Evolutionary conservation across 805 yeast genomes (phyloP), one percentile per base, ranked within the genome.

Genomic region (Zygoascus tannicola): DNA sequence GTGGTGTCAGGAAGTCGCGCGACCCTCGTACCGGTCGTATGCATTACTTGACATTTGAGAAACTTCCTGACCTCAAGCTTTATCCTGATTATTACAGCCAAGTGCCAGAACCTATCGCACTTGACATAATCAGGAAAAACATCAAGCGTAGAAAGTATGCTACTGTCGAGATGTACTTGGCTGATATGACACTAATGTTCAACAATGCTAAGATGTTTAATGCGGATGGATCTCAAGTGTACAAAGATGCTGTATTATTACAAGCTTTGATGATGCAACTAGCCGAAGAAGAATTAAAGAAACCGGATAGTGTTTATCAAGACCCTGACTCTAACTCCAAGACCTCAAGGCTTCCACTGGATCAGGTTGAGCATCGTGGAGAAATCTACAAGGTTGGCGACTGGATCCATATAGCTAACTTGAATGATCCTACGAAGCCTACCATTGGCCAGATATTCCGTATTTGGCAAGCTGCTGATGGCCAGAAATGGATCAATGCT

Each of bases 381-480:
- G 79, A 77, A 51, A 68, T 70, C 4, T 92, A 83, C 65, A 74
- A 74, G 50, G 86, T 92, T 38, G 98, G 98, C 50, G 96, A 88
- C 62, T 92, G 97, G 97, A 85, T 90, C 14, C 75, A 88, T 50
- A 71, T 92, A 45, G 75, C 75, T 51, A 92, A 92, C 59, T 86
- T 87, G 16, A 88, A 87, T 62, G 97, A 90, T 63, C 78, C 82
- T 2, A 73, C 80, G 22, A 84, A 85, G 60, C 97, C 98, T 14
- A 88, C 88, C 18, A 85, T 87, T 30, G 96, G 94, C 14, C 98
- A 92, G 64, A 76, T 92, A 22, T 92, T 90, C 67, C 75, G 95
- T 56, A 75, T 92, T 49, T 92, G 98, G 98, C 77, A 80, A 47
- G 68, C 73, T 4, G 68, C 71, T 16, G 94, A 87, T 51, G 94